Evolutionary conservation across 2,329 filamentous ascomycete species (phyloP), one percentile per base, ranked within the genome.

Genomic region (Sarocladiaceae sp.): DNA sequence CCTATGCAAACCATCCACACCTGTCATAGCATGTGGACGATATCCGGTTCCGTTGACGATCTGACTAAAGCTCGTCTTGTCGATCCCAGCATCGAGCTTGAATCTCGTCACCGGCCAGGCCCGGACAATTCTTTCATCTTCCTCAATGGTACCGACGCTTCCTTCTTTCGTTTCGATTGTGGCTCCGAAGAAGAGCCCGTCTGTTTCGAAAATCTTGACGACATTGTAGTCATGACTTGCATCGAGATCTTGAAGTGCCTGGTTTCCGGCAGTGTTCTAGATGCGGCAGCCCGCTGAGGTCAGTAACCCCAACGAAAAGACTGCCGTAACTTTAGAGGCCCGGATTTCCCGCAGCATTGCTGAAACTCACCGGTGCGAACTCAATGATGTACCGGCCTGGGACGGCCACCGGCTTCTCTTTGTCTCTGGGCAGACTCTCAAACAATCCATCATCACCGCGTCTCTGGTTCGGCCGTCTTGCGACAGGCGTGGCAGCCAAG

Each of bases 1-100:
- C 18, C 45, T 47, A 18, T 58, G 55, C 1, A 56, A 44, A 19
- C 49, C 48, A 15, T 53, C 50, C 2, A 58, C 53, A 13, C 53
- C 51, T 1, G 53, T 57, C 27, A 41, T 21, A 24, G 23, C 29
- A 29, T 41, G 37, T 19, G 37, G 37, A 27, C 37, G 49, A 43
- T 41, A 41, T 4, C 23, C 16, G 4, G 37, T 41, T 3, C 23
- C 20, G 15, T 41, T 41, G 12, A 41, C 37, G n/a, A 41, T 41
- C 3, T 41, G 23, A n/a, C 4, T 11, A 24, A 41, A 41, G 13
- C 23, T 27, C 3, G 24, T 29, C 5, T 11, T 9, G 24, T 41
- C 37, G 4, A 41, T 27, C 13, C 12, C n/a, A 6, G 21, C 19
- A 29, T 24, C 13, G 11, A 40, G 44, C 15, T 46, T 41, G 23